Conservation (phyloP, 106 monocot species). For the Phalaenopsis equestris region DNA sequence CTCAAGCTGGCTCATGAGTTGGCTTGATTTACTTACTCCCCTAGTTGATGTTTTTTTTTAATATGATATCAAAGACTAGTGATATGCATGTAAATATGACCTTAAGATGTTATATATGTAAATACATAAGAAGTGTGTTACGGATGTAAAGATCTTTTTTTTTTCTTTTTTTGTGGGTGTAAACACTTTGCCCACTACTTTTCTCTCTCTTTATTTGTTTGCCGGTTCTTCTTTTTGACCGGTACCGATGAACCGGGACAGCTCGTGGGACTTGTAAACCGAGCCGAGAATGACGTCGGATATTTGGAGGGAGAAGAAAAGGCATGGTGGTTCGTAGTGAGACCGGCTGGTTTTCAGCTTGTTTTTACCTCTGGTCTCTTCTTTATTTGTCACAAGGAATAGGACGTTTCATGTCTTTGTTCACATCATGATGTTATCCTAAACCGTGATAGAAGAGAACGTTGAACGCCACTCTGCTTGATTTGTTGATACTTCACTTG, state of each 20-base stretch:
- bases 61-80: too few species aligned
- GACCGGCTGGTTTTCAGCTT: background rate
- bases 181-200: background rate
- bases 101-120: too few species aligned
- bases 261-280: conserved; percentile 3
- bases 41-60: too few species aligned
- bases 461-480: background rate
- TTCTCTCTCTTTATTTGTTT: background rate
- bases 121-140: too few species aligned
- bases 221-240: conserved; percentile 1
- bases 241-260: conserved; percentile 9
- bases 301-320: background rate
- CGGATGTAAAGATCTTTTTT: background rate
- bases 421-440: background rate
- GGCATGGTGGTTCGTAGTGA: background rate
- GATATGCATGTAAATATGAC: too few species aligned
- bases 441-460: background rate
- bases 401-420: background rate
- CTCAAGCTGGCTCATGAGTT: too few species aligned
- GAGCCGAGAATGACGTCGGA: background rate
- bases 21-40: too few species aligned
- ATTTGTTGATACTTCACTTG: too few species aligned
- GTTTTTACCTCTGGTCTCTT: background rate
- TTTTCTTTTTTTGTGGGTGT: background rate
- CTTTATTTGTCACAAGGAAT: background rate